These are phyloP conservation scores for Auriculariales sp. DNA, from an alignment of 768 basidiomycete species.

Conservation along the genomic window DNA sequence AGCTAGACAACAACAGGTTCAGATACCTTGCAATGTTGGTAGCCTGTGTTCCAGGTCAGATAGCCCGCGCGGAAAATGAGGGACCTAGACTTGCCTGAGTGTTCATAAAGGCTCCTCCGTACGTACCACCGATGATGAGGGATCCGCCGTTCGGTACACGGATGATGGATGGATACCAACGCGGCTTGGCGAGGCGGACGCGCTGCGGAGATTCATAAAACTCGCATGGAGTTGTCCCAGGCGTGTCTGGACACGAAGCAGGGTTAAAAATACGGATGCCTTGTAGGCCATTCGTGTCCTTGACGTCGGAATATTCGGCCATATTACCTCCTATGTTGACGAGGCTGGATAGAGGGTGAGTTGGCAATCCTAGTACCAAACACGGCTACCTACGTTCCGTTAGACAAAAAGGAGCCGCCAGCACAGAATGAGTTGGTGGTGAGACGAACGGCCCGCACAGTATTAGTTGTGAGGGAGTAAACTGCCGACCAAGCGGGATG, in stretches of 20 bases:
- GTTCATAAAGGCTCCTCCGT: constrained; percentile 77
- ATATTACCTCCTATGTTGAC: constrained; percentile 76
- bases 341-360: too few relatives aligned
- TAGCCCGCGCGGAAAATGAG: too few relatives aligned
- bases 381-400: constrained; percentile 65
- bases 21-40: too few relatives aligned
- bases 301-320: constrained; percentile 68
- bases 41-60: too few relatives aligned
- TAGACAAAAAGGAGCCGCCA: constrained; percentile 61
- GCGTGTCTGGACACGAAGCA: constrained; percentile 25
- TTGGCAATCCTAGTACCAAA: constrained; percentile 21
- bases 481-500: constrained; percentile 75
- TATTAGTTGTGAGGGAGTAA: constrained; percentile 60
- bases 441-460: too few relatives aligned
- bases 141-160: constrained; percentile 62
- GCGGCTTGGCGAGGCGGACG: constrained; percentile 59
- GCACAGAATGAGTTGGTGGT: constrained; percentile 89
- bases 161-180: constrained; percentile 68
- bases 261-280: constrained; percentile 59
- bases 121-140: constrained; percentile 71
- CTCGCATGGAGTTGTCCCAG: constrained; percentile 32
- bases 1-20: too few relatives aligned
- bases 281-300: constrained; percentile 60
- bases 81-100: too few relatives aligned
- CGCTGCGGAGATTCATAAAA: constrained; percentile 50